A percentile compares a stretch with the other conserved stretches of the same genome.
phyloP scores from a whole-genome alignment of 352 stramenopile genomes.

The Globisporangium barbulae region DNA sequence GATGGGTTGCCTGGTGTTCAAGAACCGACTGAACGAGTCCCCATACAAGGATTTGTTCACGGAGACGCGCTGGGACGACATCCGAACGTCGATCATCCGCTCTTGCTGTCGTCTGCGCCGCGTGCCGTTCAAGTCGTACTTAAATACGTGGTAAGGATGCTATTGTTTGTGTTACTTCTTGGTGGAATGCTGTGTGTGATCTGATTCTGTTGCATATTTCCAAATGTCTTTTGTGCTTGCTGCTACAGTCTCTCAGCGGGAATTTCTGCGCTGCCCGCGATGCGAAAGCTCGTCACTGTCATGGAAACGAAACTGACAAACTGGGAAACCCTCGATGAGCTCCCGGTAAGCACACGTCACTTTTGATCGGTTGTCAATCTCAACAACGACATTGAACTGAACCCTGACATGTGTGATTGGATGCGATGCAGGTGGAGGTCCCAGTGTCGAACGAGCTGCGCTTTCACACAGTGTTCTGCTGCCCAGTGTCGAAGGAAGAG shows the following conservation, averaged over 20 bases:
- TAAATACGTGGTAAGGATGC: slow-evolving; percentile 66
- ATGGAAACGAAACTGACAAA: slow-evolving; percentile 76
- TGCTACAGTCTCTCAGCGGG: slow-evolving; percentile 61
- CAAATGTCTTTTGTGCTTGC: slow-evolving; percentile 10
- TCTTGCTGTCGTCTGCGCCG: slow-evolving; percentile 71
- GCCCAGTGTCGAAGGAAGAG: slow-evolving; percentile 85
- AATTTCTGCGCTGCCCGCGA: slow-evolving; percentile 63
- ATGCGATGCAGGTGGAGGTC: slow-evolving; percentile 55
- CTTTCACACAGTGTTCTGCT: slow-evolving; percentile 88
- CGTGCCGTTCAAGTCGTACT: slow-evolving; percentile 68
- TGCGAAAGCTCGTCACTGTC: slow-evolving; percentile 78
- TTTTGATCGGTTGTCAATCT: neutral
- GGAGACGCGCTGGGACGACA: slow-evolving; percentile 64
- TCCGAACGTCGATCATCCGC: slow-evolving; percentile 61
- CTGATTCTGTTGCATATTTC: slow-evolving; percentile 2
- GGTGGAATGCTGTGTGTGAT: neutral
- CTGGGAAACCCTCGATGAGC: slow-evolving; percentile 70
- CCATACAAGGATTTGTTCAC: slow-evolving; percentile 81
- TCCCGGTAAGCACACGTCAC: slow-evolving; percentile 35
- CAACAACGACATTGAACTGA: neutral
- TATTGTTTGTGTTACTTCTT: neutral
- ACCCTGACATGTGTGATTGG: neutral
- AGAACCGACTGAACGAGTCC: slow-evolving; percentile 62
- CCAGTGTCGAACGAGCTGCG: slow-evolving; percentile 74
- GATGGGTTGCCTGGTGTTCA: slow-evolving; percentile 83